Percentiles rank a stretch among this genome's conserved stretches.
Conservation (phyloP, 164 flowering plant species). For the Magnolia officinalis region DNA sequence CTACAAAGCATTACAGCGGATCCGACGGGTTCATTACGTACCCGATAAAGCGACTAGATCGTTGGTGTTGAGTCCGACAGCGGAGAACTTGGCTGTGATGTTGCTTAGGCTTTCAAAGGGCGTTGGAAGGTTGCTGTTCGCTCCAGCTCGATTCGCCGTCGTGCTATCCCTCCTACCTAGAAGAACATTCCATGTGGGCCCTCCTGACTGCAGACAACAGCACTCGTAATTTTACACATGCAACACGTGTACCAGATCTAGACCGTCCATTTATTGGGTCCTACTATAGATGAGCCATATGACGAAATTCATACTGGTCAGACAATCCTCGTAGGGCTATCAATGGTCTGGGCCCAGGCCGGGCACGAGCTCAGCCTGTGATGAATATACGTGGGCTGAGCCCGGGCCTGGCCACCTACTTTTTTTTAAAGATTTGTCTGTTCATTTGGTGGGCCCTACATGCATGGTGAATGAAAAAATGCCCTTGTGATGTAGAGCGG, state of each 20-base stretch:
- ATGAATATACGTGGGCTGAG: no score
- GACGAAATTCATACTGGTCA: not conserved
- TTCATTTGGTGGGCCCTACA: no score
- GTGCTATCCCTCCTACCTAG: constrained; percentile 32
- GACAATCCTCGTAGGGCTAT: no score
- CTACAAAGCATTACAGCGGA: not conserved
- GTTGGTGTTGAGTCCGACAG: constrained; percentile 29
- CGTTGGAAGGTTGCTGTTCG: constrained; percentile 24
- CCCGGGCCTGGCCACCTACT: no score
- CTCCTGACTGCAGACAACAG: constrained; percentile 21
- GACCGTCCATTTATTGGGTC: not conserved
- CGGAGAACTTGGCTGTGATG: constrained; percentile 25
- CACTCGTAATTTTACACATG: not conserved
- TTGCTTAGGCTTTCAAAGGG: constrained; percentile 21
- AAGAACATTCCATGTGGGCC: constrained; percentile 26
- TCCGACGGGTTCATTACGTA: not conserved
- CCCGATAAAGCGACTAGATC: constrained; percentile 30
- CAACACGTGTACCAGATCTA: not conserved
- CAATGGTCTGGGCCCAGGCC: no score
- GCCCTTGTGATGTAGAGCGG: no score
- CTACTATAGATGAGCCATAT: not conserved
- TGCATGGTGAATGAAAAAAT: no score
- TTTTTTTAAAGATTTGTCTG: no score
- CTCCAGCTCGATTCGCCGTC: constrained; percentile 33
- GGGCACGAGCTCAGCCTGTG: no score